Conservation (phyloP, 257 asterid genomes). For the Verbascum thapsus region DNA sequence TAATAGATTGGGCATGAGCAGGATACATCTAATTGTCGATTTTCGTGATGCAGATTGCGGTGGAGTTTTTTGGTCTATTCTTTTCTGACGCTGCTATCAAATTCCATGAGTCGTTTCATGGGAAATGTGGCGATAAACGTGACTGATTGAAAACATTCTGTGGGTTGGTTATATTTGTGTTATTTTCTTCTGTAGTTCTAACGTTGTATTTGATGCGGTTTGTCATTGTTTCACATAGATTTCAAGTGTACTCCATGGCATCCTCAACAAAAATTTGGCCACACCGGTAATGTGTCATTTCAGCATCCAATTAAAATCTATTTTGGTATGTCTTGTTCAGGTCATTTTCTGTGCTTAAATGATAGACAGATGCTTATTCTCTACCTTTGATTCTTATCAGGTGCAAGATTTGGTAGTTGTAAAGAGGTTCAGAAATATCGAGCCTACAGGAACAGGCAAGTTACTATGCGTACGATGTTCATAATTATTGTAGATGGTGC, state of each 20-base stretch:
- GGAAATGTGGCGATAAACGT: constrained; percentile 98
- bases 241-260: constrained; percentile 79
- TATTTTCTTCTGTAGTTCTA: constrained; percentile 9
- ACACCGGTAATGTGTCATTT: constrained; percentile 75
- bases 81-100: constrained; percentile 64
- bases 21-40: constrained; percentile 24
- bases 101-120: constrained; percentile 75
- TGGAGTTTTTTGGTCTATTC: constrained; percentile 74
- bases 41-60: constrained; percentile 54
- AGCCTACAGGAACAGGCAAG: constrained; percentile 56
- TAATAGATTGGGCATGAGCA: constrained; percentile 17
- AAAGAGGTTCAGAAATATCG: constrained; percentile 67
- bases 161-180: constrained; percentile 24
- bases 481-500: constrained; percentile 14
- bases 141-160: constrained; percentile 36
- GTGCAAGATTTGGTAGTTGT: constrained; percentile 90
- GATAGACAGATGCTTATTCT: constrained; percentile 25
- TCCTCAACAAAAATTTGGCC: constrained; percentile 68
- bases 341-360: constrained; percentile 23
- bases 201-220: constrained; percentile 30
- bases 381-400: constrained; percentile 40
- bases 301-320: constrained; percentile 95
- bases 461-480: constrained; percentile 32
- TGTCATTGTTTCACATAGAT: constrained; percentile 44
- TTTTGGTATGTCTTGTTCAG: constrained; percentile 60